Evolutionary conservation across 345 rosid genomes (phyloP).

Genomic region (Eucalyptus sp.): DNA sequence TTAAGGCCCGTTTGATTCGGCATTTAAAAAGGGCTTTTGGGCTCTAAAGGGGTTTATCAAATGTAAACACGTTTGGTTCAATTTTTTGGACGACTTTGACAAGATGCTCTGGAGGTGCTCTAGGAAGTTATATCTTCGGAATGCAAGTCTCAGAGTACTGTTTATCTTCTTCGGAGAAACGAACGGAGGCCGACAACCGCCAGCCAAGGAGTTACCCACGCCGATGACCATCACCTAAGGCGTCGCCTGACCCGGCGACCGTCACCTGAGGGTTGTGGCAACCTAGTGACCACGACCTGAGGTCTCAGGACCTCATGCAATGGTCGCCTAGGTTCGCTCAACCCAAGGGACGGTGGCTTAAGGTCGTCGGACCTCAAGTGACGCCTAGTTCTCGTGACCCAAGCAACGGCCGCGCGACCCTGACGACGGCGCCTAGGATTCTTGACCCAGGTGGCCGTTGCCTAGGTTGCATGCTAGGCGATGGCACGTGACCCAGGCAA

Average conservation of each 20-base stretch:
- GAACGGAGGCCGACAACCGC: fast-evolving
- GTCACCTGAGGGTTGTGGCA: fast-evolving
- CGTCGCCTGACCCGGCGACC: fast-evolving
- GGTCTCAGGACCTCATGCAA: fast-evolving
- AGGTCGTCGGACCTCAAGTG: fast-evolving
- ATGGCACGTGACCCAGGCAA: no score
- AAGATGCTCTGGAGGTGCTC: no score
- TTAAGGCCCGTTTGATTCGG: no score
- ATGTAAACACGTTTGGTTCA: no score
- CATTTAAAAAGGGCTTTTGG: no score
- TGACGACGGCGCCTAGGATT: fast-evolving
- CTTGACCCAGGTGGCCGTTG: fast-evolving
- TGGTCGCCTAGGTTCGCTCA: fast-evolving
- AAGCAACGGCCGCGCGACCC: fast-evolving
- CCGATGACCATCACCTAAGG: fast-evolving
- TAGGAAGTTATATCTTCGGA: no score
- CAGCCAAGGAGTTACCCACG: fast-evolving
- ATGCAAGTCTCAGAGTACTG: fast-evolving
- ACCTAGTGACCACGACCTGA: fast-evolving
- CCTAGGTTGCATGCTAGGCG: fast-evolving
- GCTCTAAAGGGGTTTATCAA: no score
- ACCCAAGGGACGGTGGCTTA: neutral
- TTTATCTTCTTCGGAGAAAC: no score
- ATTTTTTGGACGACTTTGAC: no score
- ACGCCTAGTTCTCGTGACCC: fast-evolving